These are phyloP conservation scores for Cinnamomum micranthum DNA, from an alignment of 164 flowering plant species.

Conservation along the genomic window DNA sequence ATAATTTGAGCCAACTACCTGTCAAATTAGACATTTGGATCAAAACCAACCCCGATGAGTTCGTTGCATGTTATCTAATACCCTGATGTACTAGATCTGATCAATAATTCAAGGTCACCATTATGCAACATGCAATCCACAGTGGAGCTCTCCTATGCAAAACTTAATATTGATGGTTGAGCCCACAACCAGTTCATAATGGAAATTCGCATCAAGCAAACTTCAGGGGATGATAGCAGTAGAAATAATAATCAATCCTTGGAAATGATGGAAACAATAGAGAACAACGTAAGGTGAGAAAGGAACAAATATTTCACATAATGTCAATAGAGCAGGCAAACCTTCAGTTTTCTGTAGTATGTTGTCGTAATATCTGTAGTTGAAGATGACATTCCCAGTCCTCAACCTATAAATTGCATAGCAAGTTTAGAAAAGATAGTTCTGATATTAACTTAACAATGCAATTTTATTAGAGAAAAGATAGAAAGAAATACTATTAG, in stretches of 20 bases:
- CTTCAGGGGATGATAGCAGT: background rate
- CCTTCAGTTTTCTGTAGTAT: slow-evolving; percentile 86
- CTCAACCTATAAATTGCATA: slow-evolving; percentile 48
- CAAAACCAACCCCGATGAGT: no score
- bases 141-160: background rate
- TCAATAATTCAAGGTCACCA: background rate
- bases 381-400: slow-evolving; percentile 81
- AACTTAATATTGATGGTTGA: no score
- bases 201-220: background rate
- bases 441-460: background rate
- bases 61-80: background rate
- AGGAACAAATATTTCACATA: background rate
- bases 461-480: no score
- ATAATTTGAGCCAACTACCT: no score
- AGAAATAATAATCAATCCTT: background rate
- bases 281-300: background rate
- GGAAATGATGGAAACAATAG: background rate
- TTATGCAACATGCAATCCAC: background rate
- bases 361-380: slow-evolving; percentile 69
- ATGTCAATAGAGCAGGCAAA: slow-evolving; percentile 15
- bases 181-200: background rate
- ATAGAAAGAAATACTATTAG: no score
- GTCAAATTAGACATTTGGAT: no score
- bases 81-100: background rate
- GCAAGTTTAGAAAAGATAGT: background rate